Evolutionary conservation across 805 yeast species (phyloP), one percentile per base, ranked within the genome.

Genomic region (Candida anglica): DNA sequence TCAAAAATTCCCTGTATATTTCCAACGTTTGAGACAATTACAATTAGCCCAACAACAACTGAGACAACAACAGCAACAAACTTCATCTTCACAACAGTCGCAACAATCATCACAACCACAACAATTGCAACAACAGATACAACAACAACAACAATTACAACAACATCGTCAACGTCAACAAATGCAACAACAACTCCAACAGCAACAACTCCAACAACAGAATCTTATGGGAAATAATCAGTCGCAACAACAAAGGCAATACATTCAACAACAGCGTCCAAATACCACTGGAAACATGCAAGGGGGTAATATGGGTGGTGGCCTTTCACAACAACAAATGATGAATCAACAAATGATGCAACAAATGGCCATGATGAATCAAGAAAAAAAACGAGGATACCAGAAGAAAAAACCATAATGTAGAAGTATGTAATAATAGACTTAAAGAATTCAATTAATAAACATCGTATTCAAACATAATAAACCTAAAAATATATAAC

Each of bases 1-100:
- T 5, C 67, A 60, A 38, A 52, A 58, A 33, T 63, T 58, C 42
- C 67, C 68, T 1, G 40, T 48, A 3, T 62, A 63, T 37, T 63
- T 61, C 41, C 68, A 62, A 37, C 46, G 64, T 28, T 48, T 63
- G 20, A 48, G 60, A n/a, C 66, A 60, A 32, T 50, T 58, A 22
- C 69, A 62, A 37, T 29, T 56, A n/a, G 40, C 56, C 22, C 63
- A 56, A 32, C 60, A 54, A 25, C 54, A 50, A 44, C 28, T 38
- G 21, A 31, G 38, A 22, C 43, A 36, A 28, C 30, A 19, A 22
- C 11, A 30, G 31, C 39, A 39, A 13, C 35, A 27, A 15, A 21
- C 23, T 9, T 28, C 30, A 32, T 10, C 9, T 22, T 39, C 30
- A 19, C 39, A 22, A 31, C 24, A n/a, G 18, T 16, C 32, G 33